Percentiles rank a stretch among this genome's conserved stretches.
Evolutionary conservation across 2,329 filamentous ascomycete species (phyloP).

Genomic region (Aplosporella prunicola): DNA sequence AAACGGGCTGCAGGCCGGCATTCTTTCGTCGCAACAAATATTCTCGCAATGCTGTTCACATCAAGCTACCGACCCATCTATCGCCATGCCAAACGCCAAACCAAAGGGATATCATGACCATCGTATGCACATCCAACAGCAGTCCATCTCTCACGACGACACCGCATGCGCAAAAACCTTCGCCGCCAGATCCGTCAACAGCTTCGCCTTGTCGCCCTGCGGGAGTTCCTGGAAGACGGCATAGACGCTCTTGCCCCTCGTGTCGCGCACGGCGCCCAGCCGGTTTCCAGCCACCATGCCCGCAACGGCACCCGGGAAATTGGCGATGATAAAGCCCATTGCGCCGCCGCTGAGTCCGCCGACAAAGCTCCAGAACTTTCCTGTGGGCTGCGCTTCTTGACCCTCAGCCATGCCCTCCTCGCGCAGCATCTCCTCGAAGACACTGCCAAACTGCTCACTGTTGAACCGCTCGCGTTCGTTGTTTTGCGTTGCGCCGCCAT

Average conservation of each 20-base stretch:
- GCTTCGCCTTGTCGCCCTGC: conserved; percentile 66
- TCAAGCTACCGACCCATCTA: too few species aligned
- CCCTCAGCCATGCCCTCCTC: conserved; percentile 61
- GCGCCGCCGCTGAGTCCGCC: conserved; percentile 81
- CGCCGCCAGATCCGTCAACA: conserved; percentile 75
- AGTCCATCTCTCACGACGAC: conserved; percentile 14
- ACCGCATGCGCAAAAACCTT: conserved; percentile 79
- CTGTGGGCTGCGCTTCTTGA: conserved; percentile 49
- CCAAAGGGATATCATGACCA: conserved; percentile 10
- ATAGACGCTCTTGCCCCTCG: conserved; percentile 91
- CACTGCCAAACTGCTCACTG: conserved; percentile 74
- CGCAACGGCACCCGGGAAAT: conserved; percentile 78
- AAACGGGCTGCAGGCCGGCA: too few species aligned
- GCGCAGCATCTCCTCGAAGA: conserved; percentile 46
- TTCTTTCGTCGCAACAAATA: too few species aligned
- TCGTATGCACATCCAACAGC: conserved; percentile 1
- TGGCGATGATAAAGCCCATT: conserved; percentile 90
- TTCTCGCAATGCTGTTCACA: too few species aligned
- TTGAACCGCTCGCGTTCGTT: conserved; percentile 48
- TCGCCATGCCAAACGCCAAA: not conserved
- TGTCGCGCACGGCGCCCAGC: conserved; percentile 80
- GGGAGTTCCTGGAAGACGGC: conserved; percentile 83
- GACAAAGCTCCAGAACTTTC: conserved; percentile 76
- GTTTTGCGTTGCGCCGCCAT: conserved; percentile 29
- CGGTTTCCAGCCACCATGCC: conserved; percentile 89